Evolutionary conservation across 768 basidiomycete species (phyloP).

Genomic region (Termitomyces sp.): DNA sequence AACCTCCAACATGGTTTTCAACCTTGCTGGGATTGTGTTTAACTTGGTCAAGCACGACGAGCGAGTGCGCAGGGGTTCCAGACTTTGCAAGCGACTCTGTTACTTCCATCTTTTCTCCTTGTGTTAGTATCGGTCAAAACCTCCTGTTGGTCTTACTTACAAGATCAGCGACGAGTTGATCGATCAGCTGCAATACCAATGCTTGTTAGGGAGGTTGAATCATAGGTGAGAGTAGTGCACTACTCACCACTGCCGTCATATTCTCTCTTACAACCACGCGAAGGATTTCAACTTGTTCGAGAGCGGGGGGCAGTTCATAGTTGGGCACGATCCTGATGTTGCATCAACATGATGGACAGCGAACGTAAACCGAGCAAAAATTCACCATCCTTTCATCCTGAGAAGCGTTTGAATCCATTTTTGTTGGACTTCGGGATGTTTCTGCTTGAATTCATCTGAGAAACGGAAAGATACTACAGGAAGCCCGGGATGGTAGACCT

Average conservation of each 20-base stretch:
- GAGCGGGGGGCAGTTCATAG: conserved; percentile 47
- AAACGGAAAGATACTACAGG: conserved; percentile 68
- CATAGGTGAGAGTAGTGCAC: conserved; percentile 25
- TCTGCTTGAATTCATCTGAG: conserved; percentile 47
- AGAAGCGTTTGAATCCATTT: conserved; percentile 52
- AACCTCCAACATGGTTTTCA: conserved; percentile 35
- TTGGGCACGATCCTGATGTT: conserved; percentile 42
- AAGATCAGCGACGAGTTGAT: conserved; percentile 63
- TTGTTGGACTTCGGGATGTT: conserved; percentile 56
- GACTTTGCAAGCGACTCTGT: conserved; percentile 50
- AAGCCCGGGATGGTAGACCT: conserved; percentile 52
- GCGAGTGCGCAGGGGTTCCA: conserved; percentile 44
- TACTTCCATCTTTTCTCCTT: conserved; percentile 45
- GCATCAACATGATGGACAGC: not conserved
- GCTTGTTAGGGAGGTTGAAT: conserved; percentile 44
- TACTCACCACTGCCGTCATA: conserved; percentile 43
- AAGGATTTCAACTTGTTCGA: conserved; percentile 53
- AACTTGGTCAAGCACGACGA: conserved; percentile 34
- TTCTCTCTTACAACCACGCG: conserved; percentile 64
- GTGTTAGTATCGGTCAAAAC: not conserved
- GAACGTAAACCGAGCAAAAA: not conserved
- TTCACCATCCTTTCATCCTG: conserved; percentile 49
- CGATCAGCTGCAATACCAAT: conserved; percentile 53
- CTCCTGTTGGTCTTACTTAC: conserved; percentile 33
- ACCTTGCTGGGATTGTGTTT: conserved; percentile 20